These are phyloP conservation scores for Arabis alpina DNA, from an alignment of 345 rosid species.

Conservation along the genomic window DNA sequence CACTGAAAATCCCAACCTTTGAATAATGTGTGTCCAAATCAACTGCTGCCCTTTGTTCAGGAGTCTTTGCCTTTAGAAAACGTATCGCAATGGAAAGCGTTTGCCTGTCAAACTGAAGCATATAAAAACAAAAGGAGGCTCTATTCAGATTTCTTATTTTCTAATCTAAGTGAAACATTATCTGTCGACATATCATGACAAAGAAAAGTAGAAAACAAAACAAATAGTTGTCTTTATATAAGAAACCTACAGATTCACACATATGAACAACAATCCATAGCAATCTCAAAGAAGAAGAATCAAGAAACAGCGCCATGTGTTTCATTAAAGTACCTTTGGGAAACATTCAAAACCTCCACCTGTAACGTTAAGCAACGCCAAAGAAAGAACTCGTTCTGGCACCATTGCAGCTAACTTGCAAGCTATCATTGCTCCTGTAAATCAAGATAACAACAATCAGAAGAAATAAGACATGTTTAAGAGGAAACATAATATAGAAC, in stretches of 20 bases:
- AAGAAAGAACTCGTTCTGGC: constrained; percentile 77
- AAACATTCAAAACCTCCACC: constrained; percentile 97
- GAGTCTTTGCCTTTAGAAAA: constrained; percentile 84
- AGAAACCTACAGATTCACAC: constrained; percentile 16
- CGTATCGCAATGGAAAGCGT: constrained; percentile 81
- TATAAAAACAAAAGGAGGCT: constrained; percentile 25
- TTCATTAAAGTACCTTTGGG: constrained; percentile 69
- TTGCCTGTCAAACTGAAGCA: constrained; percentile 66
- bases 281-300: constrained; percentile 19
- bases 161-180: constrained; percentile 10
- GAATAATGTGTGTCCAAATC: constrained; percentile 97
- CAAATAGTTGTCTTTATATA: background rate
- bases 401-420: constrained; percentile 91
- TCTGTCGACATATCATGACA: constrained; percentile 21
- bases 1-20: constrained; percentile 48
- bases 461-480: no score
- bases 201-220: background rate
- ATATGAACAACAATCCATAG: constrained; percentile 12
- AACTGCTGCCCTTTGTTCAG: constrained; percentile 93
- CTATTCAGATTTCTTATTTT: background rate
- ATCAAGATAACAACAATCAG: constrained; percentile 27
- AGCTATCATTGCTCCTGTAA: constrained; percentile 94
- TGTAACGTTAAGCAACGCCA: constrained; percentile 92
- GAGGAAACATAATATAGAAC: background rate
- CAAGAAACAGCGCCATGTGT: constrained; percentile 11